Evolutionary conservation across 768 basidiomycete genomes (phyloP).

Genomic region (Mycena chlorophos): DNA sequence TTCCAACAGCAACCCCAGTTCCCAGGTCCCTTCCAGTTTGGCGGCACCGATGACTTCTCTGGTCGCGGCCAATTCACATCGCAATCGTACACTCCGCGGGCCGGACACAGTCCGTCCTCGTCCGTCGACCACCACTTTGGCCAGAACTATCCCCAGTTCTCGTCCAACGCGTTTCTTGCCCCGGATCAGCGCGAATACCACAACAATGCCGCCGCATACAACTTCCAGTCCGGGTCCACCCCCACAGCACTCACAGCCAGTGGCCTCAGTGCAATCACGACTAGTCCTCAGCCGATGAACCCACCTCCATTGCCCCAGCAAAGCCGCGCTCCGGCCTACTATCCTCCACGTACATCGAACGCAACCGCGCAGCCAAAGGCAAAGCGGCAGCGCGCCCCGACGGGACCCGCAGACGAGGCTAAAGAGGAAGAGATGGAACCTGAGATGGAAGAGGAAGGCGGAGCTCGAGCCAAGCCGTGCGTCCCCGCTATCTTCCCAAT

Average conservation of each 20-base stretch:
- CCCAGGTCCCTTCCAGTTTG: conserved; percentile 14
- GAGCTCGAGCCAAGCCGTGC: conserved; percentile 46
- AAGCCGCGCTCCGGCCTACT: conserved; percentile 6
- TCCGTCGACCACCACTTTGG: conserved; percentile 10
- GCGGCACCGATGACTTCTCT: conserved; percentile 18
- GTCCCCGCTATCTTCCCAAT: conserved; percentile 21
- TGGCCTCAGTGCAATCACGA: conserved; percentile 16
- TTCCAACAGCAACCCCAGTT: conserved; percentile 11
- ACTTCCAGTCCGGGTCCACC: conserved; percentile 7
- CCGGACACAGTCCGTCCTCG: conserved; percentile 13
- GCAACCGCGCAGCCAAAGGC: conserved; percentile 24
- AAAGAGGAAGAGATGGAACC: conserved; percentile 39
- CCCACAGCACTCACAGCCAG: conserved; percentile 15
- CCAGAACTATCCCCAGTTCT: conserved; percentile 8
- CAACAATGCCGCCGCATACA: conserved; percentile 15
- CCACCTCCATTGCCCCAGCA: conserved; percentile 24
- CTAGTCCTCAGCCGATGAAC: conserved; percentile 3
- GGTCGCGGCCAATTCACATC: conserved; percentile 21
- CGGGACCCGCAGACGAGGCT: conserved; percentile 30
- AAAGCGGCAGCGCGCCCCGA: conserved; percentile 39
- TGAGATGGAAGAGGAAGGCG: conserved; percentile 39
- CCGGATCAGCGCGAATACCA: conserved; percentile 19
- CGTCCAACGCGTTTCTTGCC: conserved; percentile 17
- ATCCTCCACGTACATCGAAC: conserved; percentile 26
- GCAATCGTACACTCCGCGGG: conserved; percentile 5